phyloP scores from a whole-genome alignment of 2,329 filamentous ascomycete species.

The Colletotrichum euphorbiae region DNA sequence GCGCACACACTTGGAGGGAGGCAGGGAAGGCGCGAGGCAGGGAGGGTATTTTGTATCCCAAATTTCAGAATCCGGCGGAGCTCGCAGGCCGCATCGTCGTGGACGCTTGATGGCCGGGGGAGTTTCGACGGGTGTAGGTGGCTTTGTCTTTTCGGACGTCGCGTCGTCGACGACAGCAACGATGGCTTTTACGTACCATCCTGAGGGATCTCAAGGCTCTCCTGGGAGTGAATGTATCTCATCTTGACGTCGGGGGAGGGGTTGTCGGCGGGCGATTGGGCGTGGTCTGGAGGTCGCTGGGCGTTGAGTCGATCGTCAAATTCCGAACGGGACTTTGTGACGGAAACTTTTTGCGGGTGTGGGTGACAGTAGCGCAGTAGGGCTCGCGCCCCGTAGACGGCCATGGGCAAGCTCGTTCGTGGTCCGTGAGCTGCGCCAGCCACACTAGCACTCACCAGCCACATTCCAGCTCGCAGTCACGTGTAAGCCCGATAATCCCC shows the following conservation, averaged over 20 bases:
- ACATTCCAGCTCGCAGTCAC: neutral
- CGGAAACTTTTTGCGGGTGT: conserved; percentile 8
- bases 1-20: neutral
- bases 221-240: conserved; percentile 99
- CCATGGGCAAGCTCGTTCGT: too few species aligned
- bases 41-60: conserved; percentile 32
- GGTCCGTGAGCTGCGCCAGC: neutral
- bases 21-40: neutral
- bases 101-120: conserved; percentile 3
- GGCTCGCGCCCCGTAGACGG: conserved; percentile 5
- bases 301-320: conserved; percentile 48
- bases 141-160: conserved; percentile 10
- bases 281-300: conserved; percentile 42
- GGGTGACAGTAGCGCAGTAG: conserved; percentile 8
- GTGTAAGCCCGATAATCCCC: neutral
- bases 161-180: conserved; percentile 15
- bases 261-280: conserved; percentile 41
- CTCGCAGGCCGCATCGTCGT: conserved; percentile 32
- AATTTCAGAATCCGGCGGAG: conserved; percentile 39
- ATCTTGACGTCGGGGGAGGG: conserved; percentile 79
- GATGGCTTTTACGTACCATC: conserved; percentile 78
- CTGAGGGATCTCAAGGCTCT: conserved; percentile 95
- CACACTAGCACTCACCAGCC: neutral
- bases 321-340: neutral
- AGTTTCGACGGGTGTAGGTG: conserved; percentile 5